Percentiles rank a stretch among this genome's conserved stretches.
These are phyloP conservation scores for Coemansia sp. DNA, from an alignment of 192 early-diverging fungal species.

Conservation along the genomic window DNA sequence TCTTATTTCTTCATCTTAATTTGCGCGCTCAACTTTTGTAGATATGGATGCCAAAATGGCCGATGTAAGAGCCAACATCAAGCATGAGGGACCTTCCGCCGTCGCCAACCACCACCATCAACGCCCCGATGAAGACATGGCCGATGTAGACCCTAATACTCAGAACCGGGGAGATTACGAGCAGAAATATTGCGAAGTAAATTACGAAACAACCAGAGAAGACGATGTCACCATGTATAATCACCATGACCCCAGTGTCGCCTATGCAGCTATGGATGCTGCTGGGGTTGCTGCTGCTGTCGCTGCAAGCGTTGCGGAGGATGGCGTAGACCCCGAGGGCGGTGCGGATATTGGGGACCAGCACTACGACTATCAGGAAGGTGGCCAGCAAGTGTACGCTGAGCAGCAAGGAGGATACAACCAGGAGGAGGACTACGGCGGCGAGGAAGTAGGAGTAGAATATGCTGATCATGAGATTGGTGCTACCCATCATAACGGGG, in stretches of 20 bases:
- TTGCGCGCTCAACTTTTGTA: background rate
- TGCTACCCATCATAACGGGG: background rate
- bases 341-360: conserved; percentile 14
- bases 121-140: conserved; percentile 28
- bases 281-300: conserved; percentile 32
- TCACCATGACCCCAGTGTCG: conserved; percentile 36
- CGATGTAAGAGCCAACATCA: conserved; percentile 24
- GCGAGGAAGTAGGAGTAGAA: conserved; percentile 5
- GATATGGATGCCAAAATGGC: conserved; percentile 44
- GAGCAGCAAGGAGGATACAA: conserved; percentile 32
- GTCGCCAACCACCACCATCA: conserved; percentile 18
- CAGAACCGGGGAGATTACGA: conserved; percentile 18
- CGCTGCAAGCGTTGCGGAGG: conserved; percentile 21
- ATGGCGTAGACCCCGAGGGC: conserved; percentile 7
- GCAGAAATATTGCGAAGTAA: conserved; percentile 16
- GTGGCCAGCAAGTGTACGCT: conserved; percentile 34
- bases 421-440: conserved; percentile 18
- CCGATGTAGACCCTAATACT: conserved; percentile 10
- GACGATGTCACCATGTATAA: conserved; percentile 37
- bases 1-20: background rate
- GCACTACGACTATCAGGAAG: conserved; percentile 8
- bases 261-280: conserved; percentile 16
- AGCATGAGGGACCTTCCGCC: conserved; percentile 16
- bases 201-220: conserved; percentile 33
- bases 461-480: conserved; percentile 16